Conservation (phyloP, 2,329 filamentous ascomycete genomes). For the Colletotrichum filicis region DNA sequence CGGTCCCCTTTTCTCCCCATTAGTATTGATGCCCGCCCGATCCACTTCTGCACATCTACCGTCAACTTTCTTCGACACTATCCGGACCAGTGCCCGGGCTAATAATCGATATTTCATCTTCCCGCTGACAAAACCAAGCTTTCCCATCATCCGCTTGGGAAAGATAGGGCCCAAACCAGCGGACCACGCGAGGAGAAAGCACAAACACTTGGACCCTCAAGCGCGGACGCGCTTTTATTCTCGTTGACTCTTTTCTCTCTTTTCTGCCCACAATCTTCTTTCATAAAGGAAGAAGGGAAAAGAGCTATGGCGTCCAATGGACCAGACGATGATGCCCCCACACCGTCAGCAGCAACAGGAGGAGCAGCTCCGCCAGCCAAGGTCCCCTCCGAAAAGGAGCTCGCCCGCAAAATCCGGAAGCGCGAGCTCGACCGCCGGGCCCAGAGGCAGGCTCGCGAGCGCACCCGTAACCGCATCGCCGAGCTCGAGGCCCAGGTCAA, state of each 20-base stretch:
- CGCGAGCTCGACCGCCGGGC: conserved; percentile 46
- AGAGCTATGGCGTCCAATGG: conserved; percentile 11
- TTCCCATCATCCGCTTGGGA: background rate
- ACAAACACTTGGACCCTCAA: background rate
- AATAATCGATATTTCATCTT: background rate
- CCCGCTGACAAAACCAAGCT: background rate
- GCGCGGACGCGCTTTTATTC: background rate
- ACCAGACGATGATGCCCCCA: conserved; percentile 5
- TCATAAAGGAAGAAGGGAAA: background rate
- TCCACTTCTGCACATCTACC: conserved; percentile 16
- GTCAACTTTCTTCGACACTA: conserved; percentile 12
- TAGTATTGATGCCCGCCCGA: conserved; percentile 10
- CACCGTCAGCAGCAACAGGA: conserved; percentile 5
- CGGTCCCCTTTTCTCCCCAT: background rate
- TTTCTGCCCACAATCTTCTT: background rate
- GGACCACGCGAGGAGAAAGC: background rate
- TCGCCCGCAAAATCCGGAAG: conserved; percentile 41
- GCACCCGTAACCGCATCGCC: conserved; percentile 45
- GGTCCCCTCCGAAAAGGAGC: conserved; percentile 30
- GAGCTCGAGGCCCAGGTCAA: conserved; percentile 44
- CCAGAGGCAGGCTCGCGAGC: conserved; percentile 44
- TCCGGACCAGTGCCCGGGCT: background rate
- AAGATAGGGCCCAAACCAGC: background rate
- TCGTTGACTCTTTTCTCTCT: background rate
- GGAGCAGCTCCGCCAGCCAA: conserved; percentile 5